phyloP scores from a whole-genome alignment of 2,329 filamentous ascomycete genomes.

The Diaporthe ampelina region DNA sequence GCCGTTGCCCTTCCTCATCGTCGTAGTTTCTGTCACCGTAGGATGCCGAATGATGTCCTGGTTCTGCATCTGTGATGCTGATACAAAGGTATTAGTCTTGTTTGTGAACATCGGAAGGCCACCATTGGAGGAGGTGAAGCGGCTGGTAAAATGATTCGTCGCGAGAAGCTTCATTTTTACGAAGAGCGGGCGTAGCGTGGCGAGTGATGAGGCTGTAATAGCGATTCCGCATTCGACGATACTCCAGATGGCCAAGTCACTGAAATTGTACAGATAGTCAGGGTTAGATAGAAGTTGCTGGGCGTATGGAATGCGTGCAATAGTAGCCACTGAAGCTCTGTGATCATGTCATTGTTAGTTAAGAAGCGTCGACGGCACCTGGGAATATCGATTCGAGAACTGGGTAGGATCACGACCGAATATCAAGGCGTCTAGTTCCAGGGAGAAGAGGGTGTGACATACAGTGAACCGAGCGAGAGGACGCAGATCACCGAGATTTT shows the following conservation, averaged over 20 bases:
- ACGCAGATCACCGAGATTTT: conserved; percentile 48
- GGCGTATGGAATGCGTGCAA: conserved; percentile 60
- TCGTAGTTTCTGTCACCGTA: conserved; percentile 23
- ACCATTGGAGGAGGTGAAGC: conserved; percentile 29
- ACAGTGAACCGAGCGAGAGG: conserved; percentile 55
- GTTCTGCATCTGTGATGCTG: conserved; percentile 29
- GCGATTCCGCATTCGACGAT: conserved; percentile 59
- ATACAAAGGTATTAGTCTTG: conserved; percentile 36
- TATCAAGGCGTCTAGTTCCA: too few relatives aligned
- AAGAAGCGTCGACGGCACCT: background rate
- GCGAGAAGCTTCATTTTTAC: conserved; percentile 37
- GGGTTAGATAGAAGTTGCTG: conserved; percentile 51
- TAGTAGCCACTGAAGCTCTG: conserved; percentile 57
- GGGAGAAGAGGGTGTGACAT: conserved; percentile 43
- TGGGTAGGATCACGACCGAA: background rate
- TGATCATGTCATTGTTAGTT: conserved; percentile 27
- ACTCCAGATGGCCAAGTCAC: conserved; percentile 59
- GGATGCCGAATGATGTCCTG: conserved; percentile 8
- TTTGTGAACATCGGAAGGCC: conserved; percentile 37
- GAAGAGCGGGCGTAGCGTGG: conserved; percentile 49
- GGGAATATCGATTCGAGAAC: background rate
- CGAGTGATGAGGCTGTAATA: conserved; percentile 55
- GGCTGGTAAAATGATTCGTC: conserved; percentile 34
- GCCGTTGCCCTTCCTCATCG: background rate
- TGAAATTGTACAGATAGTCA: conserved; percentile 57